These are phyloP conservation scores for Corylus heterophylla DNA, from an alignment of 306 rosid genomes.

Conservation along the genomic window DNA sequence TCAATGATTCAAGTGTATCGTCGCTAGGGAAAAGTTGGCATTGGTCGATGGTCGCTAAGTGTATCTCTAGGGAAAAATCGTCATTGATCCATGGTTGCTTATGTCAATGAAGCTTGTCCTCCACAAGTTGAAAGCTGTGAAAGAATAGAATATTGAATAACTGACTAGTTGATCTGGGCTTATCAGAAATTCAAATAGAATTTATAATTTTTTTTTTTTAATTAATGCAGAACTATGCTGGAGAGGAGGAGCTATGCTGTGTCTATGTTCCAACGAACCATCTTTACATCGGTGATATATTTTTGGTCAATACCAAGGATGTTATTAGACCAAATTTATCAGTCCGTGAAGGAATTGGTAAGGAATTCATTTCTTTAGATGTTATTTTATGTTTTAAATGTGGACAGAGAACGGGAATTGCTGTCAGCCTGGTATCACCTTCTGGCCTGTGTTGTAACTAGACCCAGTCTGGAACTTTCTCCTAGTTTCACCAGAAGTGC, in stretches of 20 bases:
- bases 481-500: constrained; percentile 2
- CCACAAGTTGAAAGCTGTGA: not conserved
- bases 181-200: constrained; percentile 8
- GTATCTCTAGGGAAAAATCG: not conserved
- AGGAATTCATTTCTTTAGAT: constrained; percentile 34
- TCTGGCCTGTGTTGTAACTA: not conserved
- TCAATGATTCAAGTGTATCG: not conserved
- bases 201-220: constrained; percentile 10
- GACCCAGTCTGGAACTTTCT: constrained; percentile 3
- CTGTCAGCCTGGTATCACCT: not conserved
- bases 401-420: not conserved
- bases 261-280: constrained; percentile 93
- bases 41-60: not conserved
- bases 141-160: not conserved
- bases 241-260: constrained; percentile 85
- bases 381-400: constrained; percentile 23
- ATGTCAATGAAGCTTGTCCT: not conserved
- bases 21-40: too few relatives aligned
- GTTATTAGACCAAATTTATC: constrained; percentile 85
- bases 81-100: not conserved
- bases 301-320: constrained; percentile 70
- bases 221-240: constrained; percentile 64
- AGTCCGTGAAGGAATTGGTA: constrained; percentile 92
- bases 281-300: constrained; percentile 88
- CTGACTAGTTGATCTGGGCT: not conserved